phyloP scores from a whole-genome alignment of 305 asterid species.

The Fraxinus velutina region DNA sequence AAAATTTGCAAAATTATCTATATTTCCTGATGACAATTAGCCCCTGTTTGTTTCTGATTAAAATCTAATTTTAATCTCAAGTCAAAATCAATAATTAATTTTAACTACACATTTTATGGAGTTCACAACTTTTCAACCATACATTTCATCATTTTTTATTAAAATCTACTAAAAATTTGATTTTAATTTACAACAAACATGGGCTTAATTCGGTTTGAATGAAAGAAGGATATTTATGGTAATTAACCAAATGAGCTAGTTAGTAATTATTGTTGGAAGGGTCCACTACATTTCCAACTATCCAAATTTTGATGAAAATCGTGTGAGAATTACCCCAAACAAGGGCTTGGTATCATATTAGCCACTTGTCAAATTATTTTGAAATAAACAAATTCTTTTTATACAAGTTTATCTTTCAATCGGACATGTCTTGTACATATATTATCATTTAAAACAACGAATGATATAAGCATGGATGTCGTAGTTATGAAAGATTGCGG shows the following conservation, averaged over 20 bases:
- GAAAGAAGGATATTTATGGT: background rate
- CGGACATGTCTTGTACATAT: background rate
- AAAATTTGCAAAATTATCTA: background rate
- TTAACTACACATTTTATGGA: background rate
- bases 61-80: too few relatives aligned
- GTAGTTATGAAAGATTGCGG: background rate
- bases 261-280: background rate
- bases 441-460: background rate
- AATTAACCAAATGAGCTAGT: background rate
- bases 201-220: background rate
- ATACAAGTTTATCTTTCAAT: background rate
- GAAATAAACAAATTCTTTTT: background rate
- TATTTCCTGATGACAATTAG: background rate
- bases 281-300: background rate
- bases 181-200: background rate
- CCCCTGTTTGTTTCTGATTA: background rate
- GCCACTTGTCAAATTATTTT: background rate
- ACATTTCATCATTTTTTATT: too few relatives aligned
- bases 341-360: background rate
- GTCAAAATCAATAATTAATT: too few relatives aligned
- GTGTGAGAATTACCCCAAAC: background rate
- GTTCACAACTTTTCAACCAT: too few relatives aligned
- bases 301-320: background rate
- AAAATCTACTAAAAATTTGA: background rate
- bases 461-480: background rate